Conservation (phyloP, 371 early-diverging fungal genomes). For the Dinochytrium kinnereticum region DNA sequence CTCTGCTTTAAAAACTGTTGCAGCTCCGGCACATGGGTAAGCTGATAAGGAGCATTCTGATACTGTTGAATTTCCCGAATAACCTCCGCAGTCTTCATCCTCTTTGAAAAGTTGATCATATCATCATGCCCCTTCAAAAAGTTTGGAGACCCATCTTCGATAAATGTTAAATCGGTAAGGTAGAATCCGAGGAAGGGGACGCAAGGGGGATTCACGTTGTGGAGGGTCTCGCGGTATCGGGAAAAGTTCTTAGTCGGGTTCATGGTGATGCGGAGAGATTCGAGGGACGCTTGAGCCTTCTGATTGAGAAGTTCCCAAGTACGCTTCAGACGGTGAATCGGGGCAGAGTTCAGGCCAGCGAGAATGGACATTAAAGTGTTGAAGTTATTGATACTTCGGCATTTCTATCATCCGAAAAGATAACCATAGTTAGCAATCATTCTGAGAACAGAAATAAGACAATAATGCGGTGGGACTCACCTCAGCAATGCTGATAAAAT, state of each 20-base stretch:
- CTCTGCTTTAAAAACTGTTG: constrained; percentile 74
- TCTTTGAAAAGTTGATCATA: constrained; percentile 92
- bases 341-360: constrained; percentile 87
- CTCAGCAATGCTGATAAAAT: constrained; percentile 85
- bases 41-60: constrained; percentile 83
- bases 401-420: constrained; percentile 27
- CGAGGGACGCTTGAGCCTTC: constrained; percentile 29
- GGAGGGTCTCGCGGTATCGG: constrained; percentile 84
- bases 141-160: constrained; percentile 91
- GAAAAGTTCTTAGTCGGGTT: constrained; percentile 82
- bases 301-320: constrained; percentile 73
- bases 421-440: constrained; percentile 5
- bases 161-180: constrained; percentile 91
- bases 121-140: constrained; percentile 58
- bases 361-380: constrained; percentile 90
- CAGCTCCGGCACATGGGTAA: constrained; percentile 77
- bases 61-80: constrained; percentile 93
- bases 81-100: constrained; percentile 83
- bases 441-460: background rate
- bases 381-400: constrained; percentile 81
- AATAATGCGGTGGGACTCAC: constrained; percentile 39
- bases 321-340: constrained; percentile 85
- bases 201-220: constrained; percentile 86
- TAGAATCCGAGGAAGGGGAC: constrained; percentile 88
- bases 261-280: constrained; percentile 67